These are phyloP conservation scores for Exophiala alcalophila DNA, from an alignment of 2,329 filamentous ascomycete genomes.

Conservation along the genomic window DNA sequence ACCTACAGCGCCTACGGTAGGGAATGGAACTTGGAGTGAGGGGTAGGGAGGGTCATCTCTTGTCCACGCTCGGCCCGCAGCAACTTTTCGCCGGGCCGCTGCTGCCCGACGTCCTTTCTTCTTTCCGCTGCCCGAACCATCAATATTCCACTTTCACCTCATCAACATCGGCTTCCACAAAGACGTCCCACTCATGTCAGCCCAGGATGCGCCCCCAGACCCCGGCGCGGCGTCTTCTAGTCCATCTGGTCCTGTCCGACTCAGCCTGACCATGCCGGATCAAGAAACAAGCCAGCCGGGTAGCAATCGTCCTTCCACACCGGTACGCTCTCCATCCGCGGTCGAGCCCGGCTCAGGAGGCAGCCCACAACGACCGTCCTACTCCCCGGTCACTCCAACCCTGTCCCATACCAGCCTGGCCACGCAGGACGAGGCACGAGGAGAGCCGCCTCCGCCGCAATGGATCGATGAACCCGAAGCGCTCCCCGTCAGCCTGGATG, in stretches of 20 bases:
- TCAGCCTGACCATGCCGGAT: constrained; percentile 21
- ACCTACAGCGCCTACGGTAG: no score
- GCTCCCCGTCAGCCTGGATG: constrained; percentile 46
- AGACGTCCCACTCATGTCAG: background rate
- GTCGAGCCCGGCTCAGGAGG: constrained; percentile 23
- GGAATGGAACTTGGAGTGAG: no score
- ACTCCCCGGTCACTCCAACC: constrained; percentile 48
- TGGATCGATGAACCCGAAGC: constrained; percentile 37
- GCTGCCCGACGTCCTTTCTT: no score
- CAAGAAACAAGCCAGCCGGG: constrained; percentile 2
- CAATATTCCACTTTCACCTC: background rate
- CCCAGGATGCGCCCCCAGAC: background rate
- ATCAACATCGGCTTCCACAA: background rate
- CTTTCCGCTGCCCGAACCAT: no score
- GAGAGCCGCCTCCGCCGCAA: constrained; percentile 19
- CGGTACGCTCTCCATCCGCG: background rate
- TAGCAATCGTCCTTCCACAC: background rate
- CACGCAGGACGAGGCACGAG: constrained; percentile 12
- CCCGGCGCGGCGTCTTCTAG: no score
- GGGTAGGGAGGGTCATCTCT: no score
- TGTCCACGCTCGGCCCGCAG: no score
- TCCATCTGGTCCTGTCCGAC: constrained; percentile 3
- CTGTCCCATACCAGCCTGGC: constrained; percentile 34
- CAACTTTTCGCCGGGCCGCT: no score
- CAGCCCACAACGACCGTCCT: constrained; percentile 41